Evolutionary conservation across 306 rosid species (phyloP), one percentile per base, ranked within the genome.

Genomic region (Cicer cuneatum): DNA sequence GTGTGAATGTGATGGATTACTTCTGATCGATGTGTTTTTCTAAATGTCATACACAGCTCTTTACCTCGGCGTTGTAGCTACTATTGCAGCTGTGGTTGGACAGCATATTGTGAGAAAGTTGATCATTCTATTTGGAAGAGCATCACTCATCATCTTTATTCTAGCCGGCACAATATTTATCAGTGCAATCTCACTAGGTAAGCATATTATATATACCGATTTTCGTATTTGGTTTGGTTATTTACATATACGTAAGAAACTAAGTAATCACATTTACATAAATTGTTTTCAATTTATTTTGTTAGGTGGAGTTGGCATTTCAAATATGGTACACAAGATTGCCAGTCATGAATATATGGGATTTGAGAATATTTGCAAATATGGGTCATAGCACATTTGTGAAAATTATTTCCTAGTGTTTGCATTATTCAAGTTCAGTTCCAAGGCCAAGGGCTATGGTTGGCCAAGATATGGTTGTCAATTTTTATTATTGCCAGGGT

Each of bases 141-240:
- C 98, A 6, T 94, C 98, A 4, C 79, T 91, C 7, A 91, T 94
- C 73, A 94, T 94, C 70, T 94, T 94, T 76, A 89, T 94, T 84
- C 86, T 94, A 37, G 89, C 98, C 39, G 74, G 48, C 49, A 91
- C 90, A 2, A 83, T 94, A 75, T 91, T 94, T 59, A 53, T 86
- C 48, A 91, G 97, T 72, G 93, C 98, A 43, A 71, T 91, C 65
- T 87, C 95, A 15, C 79, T 90, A 58, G 98, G 98, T 91, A 15
- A 52, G 90, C 42, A 0, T 77, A n/a, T n/a, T n/a, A n/a, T n/a
- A 10, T 2, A 16, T 9, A 10, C 0, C 47, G 59, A 5, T 14
- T 67, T 41, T 40, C 29, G 29, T 13, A 41, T 64, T 69, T 73
- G 42, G 49, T 2, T 35, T 11, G 42, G 39, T 42, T 12, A 19